Conservation (phyloP, 192 early-diverging fungal species). For the Backusella mclennaniae region DNA sequence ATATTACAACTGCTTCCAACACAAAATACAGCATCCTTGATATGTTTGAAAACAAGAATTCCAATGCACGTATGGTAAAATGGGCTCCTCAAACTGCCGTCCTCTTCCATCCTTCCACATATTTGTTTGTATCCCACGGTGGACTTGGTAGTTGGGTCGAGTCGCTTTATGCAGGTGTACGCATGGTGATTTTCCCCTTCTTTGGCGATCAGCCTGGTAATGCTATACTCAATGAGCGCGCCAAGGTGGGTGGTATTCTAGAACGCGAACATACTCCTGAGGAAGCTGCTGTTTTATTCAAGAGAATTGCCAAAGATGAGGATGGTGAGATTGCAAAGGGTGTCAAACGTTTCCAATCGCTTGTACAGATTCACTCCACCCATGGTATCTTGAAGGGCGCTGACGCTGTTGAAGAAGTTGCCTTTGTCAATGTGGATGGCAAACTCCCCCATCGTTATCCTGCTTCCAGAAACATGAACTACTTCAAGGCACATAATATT, state of each 20-base stretch:
- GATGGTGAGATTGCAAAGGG: neutral
- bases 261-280: neutral
- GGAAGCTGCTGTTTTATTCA: neutral
- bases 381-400: conserved; percentile 9
- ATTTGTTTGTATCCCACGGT: conserved; percentile 31
- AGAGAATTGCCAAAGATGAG: neutral
- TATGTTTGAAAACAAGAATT: neutral
- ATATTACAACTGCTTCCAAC: neutral
- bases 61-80: neutral
- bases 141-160: conserved; percentile 31
- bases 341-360: neutral
- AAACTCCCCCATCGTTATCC: conserved; percentile 16
- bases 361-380: conserved; percentile 14
- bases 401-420: conserved; percentile 23
- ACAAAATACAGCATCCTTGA: neutral
- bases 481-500: conserved; percentile 13
- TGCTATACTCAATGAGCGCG: neutral
- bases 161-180: conserved; percentile 25
- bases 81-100: conserved; percentile 34
- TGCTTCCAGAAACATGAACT: conserved; percentile 16
- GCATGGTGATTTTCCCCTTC: conserved; percentile 30
- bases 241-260: neutral
- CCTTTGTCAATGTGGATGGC: neutral
- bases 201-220: conserved; percentile 32
- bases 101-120: conserved; percentile 21